These are phyloP conservation scores for Talaromyces sp. DNA, from an alignment of 2,329 filamentous ascomycete species.

Conservation along the genomic window DNA sequence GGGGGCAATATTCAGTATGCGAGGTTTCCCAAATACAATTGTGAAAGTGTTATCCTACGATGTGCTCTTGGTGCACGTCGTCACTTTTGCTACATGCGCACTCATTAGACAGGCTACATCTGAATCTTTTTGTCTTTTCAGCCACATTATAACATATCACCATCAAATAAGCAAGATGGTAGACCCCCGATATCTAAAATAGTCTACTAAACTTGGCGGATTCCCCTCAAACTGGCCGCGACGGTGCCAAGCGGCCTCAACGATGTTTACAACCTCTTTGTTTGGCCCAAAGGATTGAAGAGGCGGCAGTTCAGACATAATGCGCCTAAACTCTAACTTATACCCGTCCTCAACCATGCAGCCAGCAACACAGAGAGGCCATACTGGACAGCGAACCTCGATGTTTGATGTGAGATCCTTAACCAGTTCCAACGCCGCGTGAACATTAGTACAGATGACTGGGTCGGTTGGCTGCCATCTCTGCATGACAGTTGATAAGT, in stretches of 20 bases:
- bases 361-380: background rate
- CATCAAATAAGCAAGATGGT: background rate
- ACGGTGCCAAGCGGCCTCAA: background rate
- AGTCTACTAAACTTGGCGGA: background rate
- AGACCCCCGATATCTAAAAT: background rate
- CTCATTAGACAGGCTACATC: too few species aligned
- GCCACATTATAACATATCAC: too few species aligned
- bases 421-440: background rate
- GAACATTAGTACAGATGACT: too few species aligned
- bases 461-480: too few species aligned
- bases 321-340: background rate
- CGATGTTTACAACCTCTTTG: background rate
- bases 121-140: too few species aligned
- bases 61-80: too few species aligned
- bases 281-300: background rate
- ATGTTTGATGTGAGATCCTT: background rate
- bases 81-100: too few species aligned
- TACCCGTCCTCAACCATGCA: background rate
- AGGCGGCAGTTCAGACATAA: background rate
- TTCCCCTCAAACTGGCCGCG: background rate
- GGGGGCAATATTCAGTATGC: too few species aligned
- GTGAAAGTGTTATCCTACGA: too few species aligned
- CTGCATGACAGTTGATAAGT: background rate
- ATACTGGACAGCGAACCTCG: background rate
- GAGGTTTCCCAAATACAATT: too few species aligned